Percentiles rank a stretch among this genome's conserved stretches.
Evolutionary conservation across 106 monocot species (phyloP).

Genomic region (Apostasia ramifera): DNA sequence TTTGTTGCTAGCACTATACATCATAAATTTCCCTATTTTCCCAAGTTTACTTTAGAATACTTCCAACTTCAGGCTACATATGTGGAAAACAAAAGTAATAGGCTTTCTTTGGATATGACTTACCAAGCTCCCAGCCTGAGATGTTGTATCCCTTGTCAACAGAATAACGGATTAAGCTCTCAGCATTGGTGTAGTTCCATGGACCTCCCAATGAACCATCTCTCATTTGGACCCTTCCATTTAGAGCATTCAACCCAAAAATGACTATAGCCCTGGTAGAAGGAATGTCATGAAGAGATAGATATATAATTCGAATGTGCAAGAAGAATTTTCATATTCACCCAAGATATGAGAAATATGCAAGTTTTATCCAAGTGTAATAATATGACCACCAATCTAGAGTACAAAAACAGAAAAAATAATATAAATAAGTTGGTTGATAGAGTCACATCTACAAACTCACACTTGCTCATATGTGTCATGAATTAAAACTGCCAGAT

Average conservation of each 20-base stretch:
- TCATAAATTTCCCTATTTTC: too few relatives aligned
- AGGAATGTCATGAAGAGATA: not conserved
- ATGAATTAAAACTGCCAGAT: too few relatives aligned
- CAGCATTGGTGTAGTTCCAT: constrained; percentile 87
- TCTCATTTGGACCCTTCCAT: constrained; percentile 48
- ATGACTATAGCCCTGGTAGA: constrained; percentile 50
- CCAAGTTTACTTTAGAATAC: too few relatives aligned
- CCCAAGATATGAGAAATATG: not conserved
- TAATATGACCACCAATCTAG: not conserved
- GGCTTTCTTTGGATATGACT: constrained; percentile 1
- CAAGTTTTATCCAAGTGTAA: not conserved
- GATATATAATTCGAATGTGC: not conserved
- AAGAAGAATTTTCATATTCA: not conserved
- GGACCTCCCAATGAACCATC: constrained; percentile 81
- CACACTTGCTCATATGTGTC: too few relatives aligned
- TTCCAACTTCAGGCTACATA: too few relatives aligned
- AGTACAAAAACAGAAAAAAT: not conserved
- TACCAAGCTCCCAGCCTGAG: constrained; percentile 94
- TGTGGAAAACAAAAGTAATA: too few relatives aligned
- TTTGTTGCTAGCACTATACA: too few relatives aligned
- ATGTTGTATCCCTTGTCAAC: constrained; percentile 65
- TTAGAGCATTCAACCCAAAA: constrained; percentile 86
- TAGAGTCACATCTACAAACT: too few relatives aligned
- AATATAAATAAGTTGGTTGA: not conserved
- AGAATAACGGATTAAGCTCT: constrained; percentile 63